Evolutionary conservation across 169 alveolate genomes (phyloP), one percentile per base, ranked within the genome.

Genomic region (Plasmodium gaboni): DNA sequence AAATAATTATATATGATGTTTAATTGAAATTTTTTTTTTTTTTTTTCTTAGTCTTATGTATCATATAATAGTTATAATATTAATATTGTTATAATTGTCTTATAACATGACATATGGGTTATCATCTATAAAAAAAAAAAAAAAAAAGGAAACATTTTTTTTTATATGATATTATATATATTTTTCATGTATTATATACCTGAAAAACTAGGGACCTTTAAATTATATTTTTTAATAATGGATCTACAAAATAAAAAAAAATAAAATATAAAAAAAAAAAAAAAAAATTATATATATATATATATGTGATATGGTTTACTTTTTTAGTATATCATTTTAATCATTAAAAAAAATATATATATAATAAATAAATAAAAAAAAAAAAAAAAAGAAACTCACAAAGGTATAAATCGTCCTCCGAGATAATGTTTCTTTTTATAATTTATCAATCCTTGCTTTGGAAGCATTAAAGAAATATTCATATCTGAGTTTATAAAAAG

Each of bases 381-480:
- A 19, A 19, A 74, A 46, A 63, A 48, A 78, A 78, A 17, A 65
- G 50, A 63, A 26, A 65, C 12, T 15, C 68, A 80, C 90, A 8
- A 9, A 24, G 90, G 90, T 38, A 80, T 22, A 50, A 80, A 80
- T 67, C 90, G 63, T 24, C 90, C 90, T 22, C 90, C 90, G 28
- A 80, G 24, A 51, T 67, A 80, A 42, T 80, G 90, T 71, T 80
- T 80, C 60, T 80, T 80, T 32, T 46, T 17, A 60, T 80, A 80
- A 80, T 80, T 67, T 19, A 44, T 55, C 19, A 80, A 24, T 10
- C 90, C 90, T 48, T 80, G 76, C 60, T 80, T 80, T 17, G 90
- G 90, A 10, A 80, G 71, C 90, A 80, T 80, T 28, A 80, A n/a
- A 3, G 90, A 80, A 61, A 80, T 80, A 53, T 80, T 80, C 71